A percentile compares a stretch with the other conserved stretches of the same genome.
Conservation (phyloP, 192 early-diverging fungal genomes). For the Lobosporangium transversale region DNA sequence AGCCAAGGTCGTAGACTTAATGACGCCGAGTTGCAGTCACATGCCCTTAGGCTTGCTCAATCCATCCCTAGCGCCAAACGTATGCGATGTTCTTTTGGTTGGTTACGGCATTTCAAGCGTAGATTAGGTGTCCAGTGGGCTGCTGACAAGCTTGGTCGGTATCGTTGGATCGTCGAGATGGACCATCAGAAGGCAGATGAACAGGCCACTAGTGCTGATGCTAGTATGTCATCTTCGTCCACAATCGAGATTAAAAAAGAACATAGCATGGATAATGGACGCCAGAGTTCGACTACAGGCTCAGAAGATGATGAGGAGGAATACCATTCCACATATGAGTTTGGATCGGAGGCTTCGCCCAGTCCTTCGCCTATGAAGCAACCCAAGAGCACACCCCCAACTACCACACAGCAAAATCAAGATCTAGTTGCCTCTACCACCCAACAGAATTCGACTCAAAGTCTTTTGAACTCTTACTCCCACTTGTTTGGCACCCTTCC, state of each 20-base stretch:
- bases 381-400: constrained; percentile 9
- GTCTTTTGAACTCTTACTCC: constrained; percentile 24
- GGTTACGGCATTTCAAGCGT: constrained; percentile 51
- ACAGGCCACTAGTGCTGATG: background rate
- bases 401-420: background rate
- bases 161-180: constrained; percentile 51
- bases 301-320: constrained; percentile 22
- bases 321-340: constrained; percentile 39
- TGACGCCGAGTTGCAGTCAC: constrained; percentile 48
- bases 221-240: background rate
- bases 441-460: constrained; percentile 12
- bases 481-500: constrained; percentile 32
- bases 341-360: constrained; percentile 9
- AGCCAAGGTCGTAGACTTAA: constrained; percentile 47
- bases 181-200: constrained; percentile 10
- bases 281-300: background rate
- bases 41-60: constrained; percentile 44
- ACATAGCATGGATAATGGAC: background rate
- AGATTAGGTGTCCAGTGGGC: constrained; percentile 49
- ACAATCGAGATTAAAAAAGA: constrained; percentile 9
- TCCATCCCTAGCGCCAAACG: constrained; percentile 48
- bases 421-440: no score
- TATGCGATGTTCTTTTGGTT: constrained; percentile 52
- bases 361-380: constrained; percentile 17
- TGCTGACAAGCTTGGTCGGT: constrained; percentile 31